A percentile compares a stretch with the other conserved stretches of the same genome.
phyloP scores from a whole-genome alignment of 2,329 filamentous ascomycete genomes.

The Clathrospora elynae region DNA sequence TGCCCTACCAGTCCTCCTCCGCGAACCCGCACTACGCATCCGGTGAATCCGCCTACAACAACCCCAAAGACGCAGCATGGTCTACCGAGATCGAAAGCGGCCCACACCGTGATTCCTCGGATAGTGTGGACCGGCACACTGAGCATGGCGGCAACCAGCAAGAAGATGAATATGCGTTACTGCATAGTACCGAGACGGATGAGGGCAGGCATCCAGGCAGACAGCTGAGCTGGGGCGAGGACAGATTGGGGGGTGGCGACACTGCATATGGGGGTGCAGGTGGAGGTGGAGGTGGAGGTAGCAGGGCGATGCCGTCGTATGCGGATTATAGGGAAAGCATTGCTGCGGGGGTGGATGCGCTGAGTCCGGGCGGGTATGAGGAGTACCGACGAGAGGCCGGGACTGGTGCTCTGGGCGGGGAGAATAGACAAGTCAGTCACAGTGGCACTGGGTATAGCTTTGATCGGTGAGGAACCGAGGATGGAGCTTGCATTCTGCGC shows the following conservation, averaged over 20 bases:
- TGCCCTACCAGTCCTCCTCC: conserved; percentile 53
- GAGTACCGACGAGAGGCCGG: conserved; percentile 39
- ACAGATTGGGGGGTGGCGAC: conserved; percentile 28
- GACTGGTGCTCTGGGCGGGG: conserved; percentile 5
- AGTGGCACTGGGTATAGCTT: conserved; percentile 33
- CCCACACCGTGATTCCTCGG: conserved; percentile 50
- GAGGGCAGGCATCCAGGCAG: conserved; percentile 49
- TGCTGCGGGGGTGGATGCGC: conserved; percentile 31
- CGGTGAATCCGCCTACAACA: conserved; percentile 32
- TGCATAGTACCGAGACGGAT: conserved; percentile 52
- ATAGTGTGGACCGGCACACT: conserved; percentile 48
- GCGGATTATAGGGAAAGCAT: conserved; percentile 37
- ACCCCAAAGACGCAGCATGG: conserved; percentile 51
- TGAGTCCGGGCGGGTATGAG: conserved; percentile 44
- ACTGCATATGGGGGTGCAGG: conserved; percentile 48
- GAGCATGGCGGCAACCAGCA: conserved; percentile 53
- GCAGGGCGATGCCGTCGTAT: conserved; percentile 44
- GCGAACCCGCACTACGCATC: conserved; percentile 52
- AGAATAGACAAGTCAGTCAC: conserved; percentile 19
- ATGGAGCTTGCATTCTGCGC: too few species aligned
- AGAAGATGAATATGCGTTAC: conserved; percentile 58
- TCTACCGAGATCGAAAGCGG: conserved; percentile 50
- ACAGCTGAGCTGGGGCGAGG: conserved; percentile 48
- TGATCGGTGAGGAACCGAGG: too few species aligned
- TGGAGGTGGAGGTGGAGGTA: conserved; percentile 12